A percentile compares a stretch with the other conserved stretches of the same genome.
Evolutionary conservation across 345 rosid species (phyloP).

Genomic region (Pistacia vera): DNA sequence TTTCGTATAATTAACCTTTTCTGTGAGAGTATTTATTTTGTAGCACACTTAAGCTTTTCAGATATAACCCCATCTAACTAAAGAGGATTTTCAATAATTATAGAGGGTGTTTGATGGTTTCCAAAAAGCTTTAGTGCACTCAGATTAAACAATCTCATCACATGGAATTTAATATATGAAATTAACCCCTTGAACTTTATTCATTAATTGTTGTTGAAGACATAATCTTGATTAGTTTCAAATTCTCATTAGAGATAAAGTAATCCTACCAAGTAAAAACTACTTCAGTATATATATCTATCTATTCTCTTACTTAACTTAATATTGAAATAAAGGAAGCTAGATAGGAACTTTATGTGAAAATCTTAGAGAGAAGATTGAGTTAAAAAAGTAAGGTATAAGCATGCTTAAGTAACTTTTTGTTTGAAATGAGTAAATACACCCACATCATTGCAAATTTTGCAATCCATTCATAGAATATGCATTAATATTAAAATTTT

Average conservation of each 20-base stretch:
- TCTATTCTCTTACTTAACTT: not conserved
- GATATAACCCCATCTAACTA: too few relatives aligned
- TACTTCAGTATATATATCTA: not conserved
- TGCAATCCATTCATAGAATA: not conserved
- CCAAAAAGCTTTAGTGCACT: too few relatives aligned
- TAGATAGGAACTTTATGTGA: not conserved
- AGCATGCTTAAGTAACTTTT: not conserved
- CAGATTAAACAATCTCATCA: too few relatives aligned
- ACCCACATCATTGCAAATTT: not conserved
- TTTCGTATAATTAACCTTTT: too few relatives aligned
- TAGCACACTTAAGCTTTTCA: too few relatives aligned
- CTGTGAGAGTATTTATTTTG: too few relatives aligned
- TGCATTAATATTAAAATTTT: constrained; percentile 5
- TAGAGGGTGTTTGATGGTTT: too few relatives aligned
- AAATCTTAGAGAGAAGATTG: not conserved
- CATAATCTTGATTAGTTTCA: not conserved
- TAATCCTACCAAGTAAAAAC: not conserved
- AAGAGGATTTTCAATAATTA: too few relatives aligned
- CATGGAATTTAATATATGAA: too few relatives aligned
- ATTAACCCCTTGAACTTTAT: too few relatives aligned
- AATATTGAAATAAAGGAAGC: not conserved
- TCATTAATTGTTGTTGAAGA: too few relatives aligned
- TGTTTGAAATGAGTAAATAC: constrained; percentile 3
- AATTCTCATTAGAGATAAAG: not conserved
- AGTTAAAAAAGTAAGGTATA: not conserved